These are phyloP conservation scores for Piper longum DNA, from an alignment of 164 flowering plant species.

Conservation along the genomic window DNA sequence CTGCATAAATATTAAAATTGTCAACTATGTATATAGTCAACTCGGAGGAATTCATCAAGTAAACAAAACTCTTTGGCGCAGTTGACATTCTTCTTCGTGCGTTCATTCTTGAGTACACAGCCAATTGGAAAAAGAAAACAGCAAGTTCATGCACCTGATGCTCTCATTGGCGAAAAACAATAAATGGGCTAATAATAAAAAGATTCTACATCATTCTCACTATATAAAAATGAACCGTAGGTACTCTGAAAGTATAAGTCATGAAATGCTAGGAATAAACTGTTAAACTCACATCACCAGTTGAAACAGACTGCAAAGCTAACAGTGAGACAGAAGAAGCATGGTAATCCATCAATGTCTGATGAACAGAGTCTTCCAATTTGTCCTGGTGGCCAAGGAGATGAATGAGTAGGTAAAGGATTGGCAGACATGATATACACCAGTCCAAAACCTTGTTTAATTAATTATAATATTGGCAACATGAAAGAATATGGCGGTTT, in stretches of 20 bases:
- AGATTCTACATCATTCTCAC: neutral
- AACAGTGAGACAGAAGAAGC: slow-evolving; percentile 70
- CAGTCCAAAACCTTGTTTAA: too few species aligned
- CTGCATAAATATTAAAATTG: too few species aligned
- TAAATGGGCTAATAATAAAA: neutral
- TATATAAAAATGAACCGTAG: neutral
- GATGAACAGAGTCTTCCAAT: slow-evolving; percentile 61
- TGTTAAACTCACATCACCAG: slow-evolving; percentile 56
- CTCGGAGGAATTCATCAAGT: too few species aligned
- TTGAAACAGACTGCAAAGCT: slow-evolving; percentile 54
- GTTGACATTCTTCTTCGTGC: too few species aligned
- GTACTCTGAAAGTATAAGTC: neutral
- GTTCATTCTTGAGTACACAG: too few species aligned
- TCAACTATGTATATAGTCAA: too few species aligned
- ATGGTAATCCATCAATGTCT: slow-evolving; percentile 65
- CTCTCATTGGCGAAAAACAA: too few species aligned
- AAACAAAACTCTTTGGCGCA: too few species aligned
- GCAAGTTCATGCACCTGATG: neutral
- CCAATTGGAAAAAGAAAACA: neutral
- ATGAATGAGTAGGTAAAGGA: too few species aligned
- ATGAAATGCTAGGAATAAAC: neutral
- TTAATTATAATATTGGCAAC: too few species aligned
- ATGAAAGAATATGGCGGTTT: too few species aligned
- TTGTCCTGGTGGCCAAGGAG: slow-evolving; percentile 41
- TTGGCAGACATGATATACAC: too few species aligned